Evolutionary conservation across 305 asterid species (phyloP).

Genomic region (Plantago coronopus): DNA sequence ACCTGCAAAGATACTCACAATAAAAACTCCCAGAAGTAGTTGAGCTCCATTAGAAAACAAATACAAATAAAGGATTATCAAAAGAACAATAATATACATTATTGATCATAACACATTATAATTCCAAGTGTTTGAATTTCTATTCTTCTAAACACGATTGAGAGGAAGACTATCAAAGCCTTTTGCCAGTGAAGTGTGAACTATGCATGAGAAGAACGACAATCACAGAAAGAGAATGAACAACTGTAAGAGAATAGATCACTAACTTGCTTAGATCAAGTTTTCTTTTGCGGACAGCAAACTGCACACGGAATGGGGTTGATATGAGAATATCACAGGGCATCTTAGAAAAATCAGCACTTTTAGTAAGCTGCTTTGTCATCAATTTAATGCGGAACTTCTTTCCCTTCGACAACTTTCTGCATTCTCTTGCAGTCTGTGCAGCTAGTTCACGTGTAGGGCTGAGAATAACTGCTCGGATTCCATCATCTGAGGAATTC

Average conservation of each 20-base stretch:
- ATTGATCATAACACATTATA: no score
- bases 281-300: slow-evolving; percentile 70
- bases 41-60: no score
- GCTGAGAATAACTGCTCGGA: slow-evolving; percentile 78
- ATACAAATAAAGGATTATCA: no score
- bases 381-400: slow-evolving; percentile 71
- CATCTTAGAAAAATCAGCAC: slow-evolving; percentile 72
- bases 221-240: slow-evolving; percentile 6
- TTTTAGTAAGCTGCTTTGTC: slow-evolving; percentile 82
- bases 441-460: slow-evolving; percentile 98
- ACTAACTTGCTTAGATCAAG: slow-evolving; percentile 89
- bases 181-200: neutral
- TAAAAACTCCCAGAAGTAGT: no score
- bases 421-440: slow-evolving; percentile 94
- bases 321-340: slow-evolving; percentile 93
- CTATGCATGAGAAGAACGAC: neutral
- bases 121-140: no score
- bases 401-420: slow-evolving; percentile 72
- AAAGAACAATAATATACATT: no score
- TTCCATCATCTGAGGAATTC: slow-evolving; percentile 73
- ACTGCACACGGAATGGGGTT: slow-evolving; percentile 68
- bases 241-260: slow-evolving; percentile 9
- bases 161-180: no score
- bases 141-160: no score
- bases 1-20: no score